Conservation (phyloP, 2,329 filamentous ascomycete species). For the Fusarium camptoceras region DNA sequence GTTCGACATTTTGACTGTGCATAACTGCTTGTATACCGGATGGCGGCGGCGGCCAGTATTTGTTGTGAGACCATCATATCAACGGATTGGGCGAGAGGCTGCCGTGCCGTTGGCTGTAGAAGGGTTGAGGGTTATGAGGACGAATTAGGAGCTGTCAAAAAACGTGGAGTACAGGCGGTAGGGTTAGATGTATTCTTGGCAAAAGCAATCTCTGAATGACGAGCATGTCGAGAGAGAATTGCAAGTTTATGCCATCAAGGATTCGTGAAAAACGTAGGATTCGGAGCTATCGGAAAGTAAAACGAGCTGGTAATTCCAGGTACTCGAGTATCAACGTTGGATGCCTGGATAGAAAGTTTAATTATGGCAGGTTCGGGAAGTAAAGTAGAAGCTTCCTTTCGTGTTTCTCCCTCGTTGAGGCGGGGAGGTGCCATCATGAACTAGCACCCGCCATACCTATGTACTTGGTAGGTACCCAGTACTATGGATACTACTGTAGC, state of each 20-base stretch:
- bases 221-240: neutral
- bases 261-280: conserved; percentile 6
- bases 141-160: conserved; percentile 24
- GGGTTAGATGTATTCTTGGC: conserved; percentile 38
- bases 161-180: conserved; percentile 32
- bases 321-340: neutral
- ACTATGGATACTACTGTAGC: too few species aligned
- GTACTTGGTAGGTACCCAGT: neutral
- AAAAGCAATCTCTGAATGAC: conserved; percentile 4
- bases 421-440: conserved; percentile 2
- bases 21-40: neutral
- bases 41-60: conserved; percentile 35
- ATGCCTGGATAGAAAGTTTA: neutral
- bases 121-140: conserved; percentile 8
- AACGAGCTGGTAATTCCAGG: neutral
- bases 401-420: neutral
- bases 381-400: neutral
- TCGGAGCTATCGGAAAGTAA: conserved; percentile 32
- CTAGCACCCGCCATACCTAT: neutral
- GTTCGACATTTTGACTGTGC: neutral
- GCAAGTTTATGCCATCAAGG: neutral
- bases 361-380: neutral
- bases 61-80: conserved; percentile 18
- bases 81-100: conserved; percentile 25
- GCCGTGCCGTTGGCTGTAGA: conserved; percentile 22